Conservation (phyloP, 2,329 filamentous ascomycete species). For the Acrocalymma vagum region DNA sequence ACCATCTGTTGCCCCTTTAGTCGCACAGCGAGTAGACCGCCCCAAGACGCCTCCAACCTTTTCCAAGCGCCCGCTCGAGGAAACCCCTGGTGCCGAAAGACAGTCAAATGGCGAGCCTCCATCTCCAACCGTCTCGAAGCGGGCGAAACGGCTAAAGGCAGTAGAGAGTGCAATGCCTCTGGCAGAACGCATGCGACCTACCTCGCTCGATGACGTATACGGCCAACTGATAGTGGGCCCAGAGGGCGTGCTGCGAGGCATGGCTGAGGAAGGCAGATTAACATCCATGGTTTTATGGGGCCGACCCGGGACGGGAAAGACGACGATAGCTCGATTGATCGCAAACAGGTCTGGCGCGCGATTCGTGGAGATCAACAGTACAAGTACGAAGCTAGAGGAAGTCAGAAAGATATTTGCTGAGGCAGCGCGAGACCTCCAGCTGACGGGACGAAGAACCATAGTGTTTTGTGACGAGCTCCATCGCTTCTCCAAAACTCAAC, state of each 20-base stretch:
- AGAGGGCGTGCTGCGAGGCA: slow-evolving; percentile 80
- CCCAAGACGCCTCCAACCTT: slow-evolving; percentile 35
- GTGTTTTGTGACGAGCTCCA: slow-evolving; percentile 98
- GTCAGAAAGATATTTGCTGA: slow-evolving; percentile 92
- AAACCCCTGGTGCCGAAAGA: slow-evolving; percentile 21
- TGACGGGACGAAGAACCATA: slow-evolving; percentile 91
- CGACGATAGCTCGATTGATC: slow-evolving; percentile 91
- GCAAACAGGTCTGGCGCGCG: slow-evolving; percentile 81
- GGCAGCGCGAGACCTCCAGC: slow-evolving; percentile 77
- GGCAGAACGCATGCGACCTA: slow-evolving; percentile 92
- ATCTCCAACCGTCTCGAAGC: slow-evolving; percentile 59
- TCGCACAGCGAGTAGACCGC: slow-evolving; percentile 21
- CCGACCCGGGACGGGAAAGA: slow-evolving; percentile 82
- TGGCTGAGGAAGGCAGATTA: slow-evolving; percentile 86
- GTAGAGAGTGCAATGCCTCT: slow-evolving; percentile 79
- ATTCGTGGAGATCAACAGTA: slow-evolving; percentile 92
- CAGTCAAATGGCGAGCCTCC: slow-evolving; percentile 26
- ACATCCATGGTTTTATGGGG: slow-evolving; percentile 98
- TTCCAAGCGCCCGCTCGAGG: slow-evolving; percentile 35
- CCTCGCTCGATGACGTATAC: slow-evolving; percentile 82
- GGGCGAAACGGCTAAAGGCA: slow-evolving; percentile 64
- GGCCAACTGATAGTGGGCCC: slow-evolving; percentile 92
- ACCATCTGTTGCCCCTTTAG: slow-evolving; percentile 20
- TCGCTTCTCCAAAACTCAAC: slow-evolving; percentile 88
- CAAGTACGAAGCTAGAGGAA: slow-evolving; percentile 84